A percentile compares a stretch with the other conserved stretches of the same genome.
phyloP scores from a whole-genome alignment of 345 rosid genomes.

The Eutrema yunnanense region DNA sequence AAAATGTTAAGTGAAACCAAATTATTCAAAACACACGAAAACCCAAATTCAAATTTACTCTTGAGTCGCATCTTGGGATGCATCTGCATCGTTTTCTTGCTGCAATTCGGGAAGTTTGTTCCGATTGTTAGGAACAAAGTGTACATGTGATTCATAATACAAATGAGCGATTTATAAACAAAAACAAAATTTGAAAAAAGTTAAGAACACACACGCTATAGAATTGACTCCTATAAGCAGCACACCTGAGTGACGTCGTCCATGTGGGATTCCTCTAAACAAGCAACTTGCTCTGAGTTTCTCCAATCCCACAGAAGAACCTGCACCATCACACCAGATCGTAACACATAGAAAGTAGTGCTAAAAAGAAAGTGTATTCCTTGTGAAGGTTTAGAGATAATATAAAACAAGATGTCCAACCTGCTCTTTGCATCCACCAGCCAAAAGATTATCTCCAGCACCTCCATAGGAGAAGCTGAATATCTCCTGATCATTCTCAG shows the following conservation, averaged over 20 bases:
- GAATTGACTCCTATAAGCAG: no score
- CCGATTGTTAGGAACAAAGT: constrained; percentile 52
- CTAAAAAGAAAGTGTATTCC: neutral
- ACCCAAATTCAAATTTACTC: no score
- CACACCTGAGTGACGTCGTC: constrained; percentile 93
- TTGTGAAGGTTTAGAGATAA: neutral
- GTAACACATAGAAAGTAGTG: neutral
- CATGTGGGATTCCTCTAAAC: constrained; percentile 77
- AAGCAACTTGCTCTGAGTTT: constrained; percentile 80
- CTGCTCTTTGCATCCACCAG: constrained; percentile 86
- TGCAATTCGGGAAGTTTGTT: constrained; percentile 42
- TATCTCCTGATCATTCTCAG: constrained; percentile 52
- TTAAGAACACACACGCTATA: no score
- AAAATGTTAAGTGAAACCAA: no score
- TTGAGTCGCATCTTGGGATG: no score
- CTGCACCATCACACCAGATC: constrained; percentile 28
- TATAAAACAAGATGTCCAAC: constrained; percentile 29
- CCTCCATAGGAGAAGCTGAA: constrained; percentile 87
- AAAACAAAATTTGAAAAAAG: no score
- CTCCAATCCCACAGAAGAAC: constrained; percentile 95
- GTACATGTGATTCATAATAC: constrained; percentile 39
- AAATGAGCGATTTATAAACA: no score
- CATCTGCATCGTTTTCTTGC: no score
- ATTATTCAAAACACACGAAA: no score
- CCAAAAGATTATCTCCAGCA: constrained; percentile 59